A percentile compares a stretch with the other conserved stretches of the same genome.
Conservation (phyloP, 1,139 yeast species). For the Spathaspora jeffriesii region DNA sequence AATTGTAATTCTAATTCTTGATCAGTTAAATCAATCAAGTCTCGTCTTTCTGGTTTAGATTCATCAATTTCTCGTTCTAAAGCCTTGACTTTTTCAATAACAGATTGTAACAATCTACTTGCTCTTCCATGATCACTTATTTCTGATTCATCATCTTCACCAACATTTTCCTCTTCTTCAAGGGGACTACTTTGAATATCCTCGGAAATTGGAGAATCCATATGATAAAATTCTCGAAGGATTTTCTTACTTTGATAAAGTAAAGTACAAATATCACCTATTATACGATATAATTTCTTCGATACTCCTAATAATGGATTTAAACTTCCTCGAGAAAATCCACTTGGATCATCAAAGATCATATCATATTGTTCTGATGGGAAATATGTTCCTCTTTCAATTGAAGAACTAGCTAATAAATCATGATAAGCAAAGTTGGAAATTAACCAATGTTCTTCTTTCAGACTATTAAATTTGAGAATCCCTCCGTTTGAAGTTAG, state of each 20-base stretch:
- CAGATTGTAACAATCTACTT: slow-evolving; percentile 22
- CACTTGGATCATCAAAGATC: slow-evolving; percentile 42
- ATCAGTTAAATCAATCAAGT: slow-evolving; percentile 47
- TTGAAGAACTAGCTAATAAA: slow-evolving; percentile 61
- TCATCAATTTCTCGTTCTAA: slow-evolving; percentile 52
- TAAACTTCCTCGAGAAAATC: slow-evolving; percentile 38
- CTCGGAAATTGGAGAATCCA: slow-evolving; percentile 8
- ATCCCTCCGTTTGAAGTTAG: slow-evolving; percentile 61
- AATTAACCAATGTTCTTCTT: slow-evolving; percentile 70
- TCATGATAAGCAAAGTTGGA: slow-evolving; percentile 87
- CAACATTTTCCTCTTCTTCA: slow-evolving; percentile 7
- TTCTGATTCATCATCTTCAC: slow-evolving; percentile 19
- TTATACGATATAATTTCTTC: slow-evolving; percentile 60
- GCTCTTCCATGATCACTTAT: slow-evolving; percentile 27
- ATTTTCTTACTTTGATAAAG: slow-evolving; percentile 50
- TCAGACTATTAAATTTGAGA: slow-evolving; percentile 51
- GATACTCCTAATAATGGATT: slow-evolving; percentile 78
- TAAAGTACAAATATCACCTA: slow-evolving; percentile 70
- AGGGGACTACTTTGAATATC: neutral
- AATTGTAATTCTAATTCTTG: slow-evolving; percentile 66
- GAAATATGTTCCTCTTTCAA: slow-evolving; percentile 59
- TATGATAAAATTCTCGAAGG: slow-evolving; percentile 17
- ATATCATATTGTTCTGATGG: slow-evolving; percentile 56
- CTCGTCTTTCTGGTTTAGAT: slow-evolving; percentile 55
- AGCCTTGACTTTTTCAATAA: slow-evolving; percentile 37